Conservation (phyloP, 495 filamentous ascomycete genomes). For the Poronia punctata region DNA sequence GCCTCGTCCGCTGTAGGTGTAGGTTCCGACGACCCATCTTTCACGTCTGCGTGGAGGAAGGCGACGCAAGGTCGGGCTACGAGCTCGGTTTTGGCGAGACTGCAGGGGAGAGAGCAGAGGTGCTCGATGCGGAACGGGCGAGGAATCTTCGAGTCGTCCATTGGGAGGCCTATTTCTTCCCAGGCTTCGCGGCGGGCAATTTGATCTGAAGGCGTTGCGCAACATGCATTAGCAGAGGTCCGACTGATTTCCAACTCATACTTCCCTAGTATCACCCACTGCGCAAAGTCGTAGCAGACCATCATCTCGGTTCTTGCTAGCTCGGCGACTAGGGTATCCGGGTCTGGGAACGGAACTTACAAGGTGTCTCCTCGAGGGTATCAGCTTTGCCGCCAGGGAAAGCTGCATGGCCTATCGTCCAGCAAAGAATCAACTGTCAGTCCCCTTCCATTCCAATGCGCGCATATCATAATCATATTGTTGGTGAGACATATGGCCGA, state of each 20-base stretch:
- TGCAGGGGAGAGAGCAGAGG: conserved; percentile 73
- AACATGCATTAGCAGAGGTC: too few species aligned
- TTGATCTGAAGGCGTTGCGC: conserved; percentile 55
- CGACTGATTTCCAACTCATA: too few species aligned
- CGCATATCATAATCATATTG: too few species aligned
- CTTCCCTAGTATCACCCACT: too few species aligned
- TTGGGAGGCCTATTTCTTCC: conserved; percentile 85
- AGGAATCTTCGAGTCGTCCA: conserved; percentile 54
- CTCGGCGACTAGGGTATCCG: too few species aligned
- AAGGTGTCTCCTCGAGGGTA: conserved; percentile 40
- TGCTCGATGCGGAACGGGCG: conserved; percentile 72
- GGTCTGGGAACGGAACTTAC: conserved; percentile 20
- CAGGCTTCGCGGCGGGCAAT: conserved; percentile 82
- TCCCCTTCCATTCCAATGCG: conserved; percentile 21
- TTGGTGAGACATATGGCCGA: too few species aligned
- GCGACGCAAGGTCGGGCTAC: conserved; percentile 83
- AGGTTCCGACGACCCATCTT: conserved; percentile 13
- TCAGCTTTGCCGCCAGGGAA: conserved; percentile 71
- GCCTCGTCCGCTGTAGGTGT: conserved; percentile 54
- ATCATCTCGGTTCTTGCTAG: too few species aligned
- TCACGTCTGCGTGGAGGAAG: conserved; percentile 58
- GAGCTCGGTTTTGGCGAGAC: conserved; percentile 72
- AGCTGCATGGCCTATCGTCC: conserved; percentile 69
- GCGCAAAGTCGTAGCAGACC: too few species aligned
- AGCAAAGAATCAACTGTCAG: conserved; percentile 12